A percentile compares a stretch with the other conserved stretches of the same genome.
Evolutionary conservation across 2,329 filamentous ascomycete genomes (phyloP).

Genomic region (Stylonectria norvegica): DNA sequence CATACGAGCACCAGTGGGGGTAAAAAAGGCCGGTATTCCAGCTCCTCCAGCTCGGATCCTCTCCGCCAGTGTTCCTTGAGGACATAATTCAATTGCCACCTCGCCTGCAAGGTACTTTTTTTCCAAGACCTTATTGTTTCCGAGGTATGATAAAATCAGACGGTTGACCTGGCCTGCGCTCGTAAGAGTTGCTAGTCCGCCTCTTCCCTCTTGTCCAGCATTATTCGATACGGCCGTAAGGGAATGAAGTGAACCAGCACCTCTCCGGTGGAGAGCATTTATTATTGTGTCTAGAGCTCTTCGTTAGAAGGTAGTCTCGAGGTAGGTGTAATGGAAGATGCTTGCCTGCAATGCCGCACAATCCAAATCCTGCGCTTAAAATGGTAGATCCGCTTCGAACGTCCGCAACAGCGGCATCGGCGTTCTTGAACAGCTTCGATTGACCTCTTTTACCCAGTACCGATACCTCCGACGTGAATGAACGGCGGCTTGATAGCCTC

Average conservation of each 20-base stretch:
- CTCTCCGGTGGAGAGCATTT: slow-evolving; percentile 59
- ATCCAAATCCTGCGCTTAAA: slow-evolving; percentile 76
- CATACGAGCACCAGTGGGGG: slow-evolving; percentile 66
- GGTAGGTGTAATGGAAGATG: too few relatives aligned
- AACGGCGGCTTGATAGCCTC: slow-evolving; percentile 4
- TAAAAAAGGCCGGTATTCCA: slow-evolving; percentile 78
- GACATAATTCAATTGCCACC: slow-evolving; percentile 71
- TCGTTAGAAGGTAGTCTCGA: slow-evolving; percentile 1
- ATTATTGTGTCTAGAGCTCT: slow-evolving; percentile 63
- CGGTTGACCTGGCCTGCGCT: slow-evolving; percentile 67
- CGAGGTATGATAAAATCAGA: slow-evolving; percentile 72
- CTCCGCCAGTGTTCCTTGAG: slow-evolving; percentile 72
- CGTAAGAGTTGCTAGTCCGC: slow-evolving; percentile 66
- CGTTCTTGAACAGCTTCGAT: slow-evolving; percentile 51
- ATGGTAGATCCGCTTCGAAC: slow-evolving; percentile 67
- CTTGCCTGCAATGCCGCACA: slow-evolving; percentile 70
- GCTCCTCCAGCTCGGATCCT: slow-evolving; percentile 69
- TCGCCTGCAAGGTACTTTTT: slow-evolving; percentile 71
- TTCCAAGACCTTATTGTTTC: slow-evolving; percentile 74
- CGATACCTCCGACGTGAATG: slow-evolving; percentile 19
- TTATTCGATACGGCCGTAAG: slow-evolving; percentile 81
- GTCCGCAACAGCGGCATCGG: slow-evolving; percentile 67
- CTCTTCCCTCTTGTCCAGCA: slow-evolving; percentile 65
- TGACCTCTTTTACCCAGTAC: slow-evolving; percentile 6
- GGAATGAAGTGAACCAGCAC: slow-evolving; percentile 58